Evolutionary conservation across 176 grass and related monocot genomes (phyloP).

Genomic region (Rhynchospora pubera): DNA sequence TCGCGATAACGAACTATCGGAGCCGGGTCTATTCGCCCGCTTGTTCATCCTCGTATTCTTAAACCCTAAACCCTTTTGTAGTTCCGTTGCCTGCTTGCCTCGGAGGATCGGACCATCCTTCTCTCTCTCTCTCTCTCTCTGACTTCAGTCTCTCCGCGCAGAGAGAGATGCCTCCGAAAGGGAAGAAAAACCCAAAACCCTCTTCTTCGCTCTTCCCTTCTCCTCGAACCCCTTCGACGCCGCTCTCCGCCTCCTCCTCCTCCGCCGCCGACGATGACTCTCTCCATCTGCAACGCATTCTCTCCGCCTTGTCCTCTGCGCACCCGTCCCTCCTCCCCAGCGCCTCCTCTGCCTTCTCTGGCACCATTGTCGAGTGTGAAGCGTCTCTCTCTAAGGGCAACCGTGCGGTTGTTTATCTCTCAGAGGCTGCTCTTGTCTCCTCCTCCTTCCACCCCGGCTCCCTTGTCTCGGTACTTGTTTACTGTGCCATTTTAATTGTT

Average conservation of each 20-base stretch:
- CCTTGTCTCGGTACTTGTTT: constrained; percentile 47
- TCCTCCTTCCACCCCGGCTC: constrained; percentile 54
- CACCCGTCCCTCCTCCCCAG: constrained; percentile 40
- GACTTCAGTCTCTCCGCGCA: background rate
- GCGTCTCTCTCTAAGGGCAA: constrained; percentile 18
- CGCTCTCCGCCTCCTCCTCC: background rate
- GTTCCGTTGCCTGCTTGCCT: background rate
- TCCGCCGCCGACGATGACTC: background rate
- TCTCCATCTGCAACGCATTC: constrained; percentile 17
- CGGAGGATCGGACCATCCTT: no score
- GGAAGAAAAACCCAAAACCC: constrained; percentile 37
- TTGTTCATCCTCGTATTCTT: background rate
- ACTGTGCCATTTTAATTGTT: background rate
- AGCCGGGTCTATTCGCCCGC: background rate
- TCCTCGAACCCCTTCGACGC: constrained; percentile 24
- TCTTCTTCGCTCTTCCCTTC: constrained; percentile 17
- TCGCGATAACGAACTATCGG: background rate
- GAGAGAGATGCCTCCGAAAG: constrained; percentile 42
- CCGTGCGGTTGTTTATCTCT: constrained; percentile 51
- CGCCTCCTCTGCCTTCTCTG: constrained; percentile 31
- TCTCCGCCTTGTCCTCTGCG: constrained; percentile 8
- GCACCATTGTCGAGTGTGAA: constrained; percentile 24
- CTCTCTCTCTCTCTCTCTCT: background rate
- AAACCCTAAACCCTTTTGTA: background rate
- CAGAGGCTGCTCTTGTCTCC: constrained; percentile 45